Evolutionary conservation across 306 rosid species (phyloP).

Genomic region (Echinosophora koreensis): DNA sequence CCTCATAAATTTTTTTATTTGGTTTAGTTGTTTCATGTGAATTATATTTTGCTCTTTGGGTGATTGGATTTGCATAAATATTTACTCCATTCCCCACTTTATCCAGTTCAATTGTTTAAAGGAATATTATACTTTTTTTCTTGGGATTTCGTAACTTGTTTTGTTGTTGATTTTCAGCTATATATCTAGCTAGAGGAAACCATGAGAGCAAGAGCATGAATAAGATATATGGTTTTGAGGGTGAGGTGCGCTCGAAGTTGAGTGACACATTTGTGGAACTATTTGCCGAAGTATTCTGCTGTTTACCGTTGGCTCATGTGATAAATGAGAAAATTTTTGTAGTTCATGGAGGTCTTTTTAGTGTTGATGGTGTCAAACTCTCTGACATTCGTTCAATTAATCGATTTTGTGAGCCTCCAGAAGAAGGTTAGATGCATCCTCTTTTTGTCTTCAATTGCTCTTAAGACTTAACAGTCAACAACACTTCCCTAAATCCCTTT

Average conservation of each 20-base stretch:
- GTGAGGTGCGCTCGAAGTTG: conserved; percentile 93
- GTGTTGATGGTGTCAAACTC: conserved; percentile 96
- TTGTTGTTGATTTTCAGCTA: conserved; percentile 67
- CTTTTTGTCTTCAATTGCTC: conserved; percentile 36
- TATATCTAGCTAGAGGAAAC: conserved; percentile 94
- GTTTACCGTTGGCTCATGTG: conserved; percentile 92
- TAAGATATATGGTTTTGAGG: conserved; percentile 99
- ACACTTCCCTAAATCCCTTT: conserved; percentile 9
- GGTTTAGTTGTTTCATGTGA: conserved; percentile 13
- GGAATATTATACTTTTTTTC: not conserved
- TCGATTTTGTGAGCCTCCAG: conserved; percentile 99
- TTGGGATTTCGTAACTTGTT: conserved; percentile 4
- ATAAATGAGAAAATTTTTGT: conserved; percentile 86
- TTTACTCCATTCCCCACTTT: not conserved
- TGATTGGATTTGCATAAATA: conserved; percentile 8
- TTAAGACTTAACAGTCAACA: not conserved
- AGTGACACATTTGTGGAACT: conserved; percentile 91
- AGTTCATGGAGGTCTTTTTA: conserved; percentile 99
- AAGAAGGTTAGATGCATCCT: conserved; percentile 73
- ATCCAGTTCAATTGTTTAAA: conserved; percentile 14
- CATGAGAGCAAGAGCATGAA: conserved; percentile 99
- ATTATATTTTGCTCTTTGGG: conserved; percentile 7
- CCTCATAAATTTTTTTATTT: conserved; percentile 12
- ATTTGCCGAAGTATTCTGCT: conserved; percentile 96
- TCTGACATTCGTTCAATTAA: conserved; percentile 82